phyloP scores from a whole-genome alignment of 2,329 filamentous ascomycete genomes.

The Lachnellula arida region DNA sequence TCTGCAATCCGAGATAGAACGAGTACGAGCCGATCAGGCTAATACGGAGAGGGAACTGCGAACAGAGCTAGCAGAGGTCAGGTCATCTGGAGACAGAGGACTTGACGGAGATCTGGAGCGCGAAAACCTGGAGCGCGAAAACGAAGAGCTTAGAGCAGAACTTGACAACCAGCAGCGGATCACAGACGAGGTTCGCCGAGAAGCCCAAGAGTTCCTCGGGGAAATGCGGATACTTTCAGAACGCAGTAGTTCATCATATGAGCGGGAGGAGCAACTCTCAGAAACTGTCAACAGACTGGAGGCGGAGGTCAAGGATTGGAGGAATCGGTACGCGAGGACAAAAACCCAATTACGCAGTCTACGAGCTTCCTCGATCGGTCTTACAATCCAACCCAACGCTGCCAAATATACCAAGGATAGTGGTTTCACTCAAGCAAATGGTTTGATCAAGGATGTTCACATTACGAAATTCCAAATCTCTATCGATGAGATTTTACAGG shows the following conservation, averaged over 20 bases:
- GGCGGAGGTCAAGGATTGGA: slow-evolving; percentile 83
- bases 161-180: slow-evolving; percentile 72
- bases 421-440: slow-evolving; percentile 64
- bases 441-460: slow-evolving; percentile 84
- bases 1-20: slow-evolving; percentile 73
- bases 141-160: slow-evolving; percentile 61
- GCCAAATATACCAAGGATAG: slow-evolving; percentile 60
- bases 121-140: slow-evolving; percentile 55
- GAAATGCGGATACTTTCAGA: slow-evolving; percentile 88
- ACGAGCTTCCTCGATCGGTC: slow-evolving; percentile 72
- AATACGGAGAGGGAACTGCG: slow-evolving; percentile 58
- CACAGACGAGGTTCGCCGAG: slow-evolving; percentile 79
- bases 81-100: slow-evolving; percentile 31
- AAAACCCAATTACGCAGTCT: slow-evolving; percentile 84
- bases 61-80: slow-evolving; percentile 55
- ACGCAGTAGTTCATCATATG: slow-evolving; percentile 71
- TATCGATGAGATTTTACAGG: slow-evolving; percentile 82
- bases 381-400: slow-evolving; percentile 66
- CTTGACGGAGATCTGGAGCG: slow-evolving; percentile 45
- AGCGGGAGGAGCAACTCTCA: slow-evolving; percentile 75
- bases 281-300: slow-evolving; percentile 73
- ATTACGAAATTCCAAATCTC: slow-evolving; percentile 93
- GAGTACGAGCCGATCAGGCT: slow-evolving; percentile 63
- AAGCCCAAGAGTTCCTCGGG: slow-evolving; percentile 75
- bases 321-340: slow-evolving; percentile 77